phyloP scores from a whole-genome alignment of 2,329 filamentous ascomycete genomes.

The Colletotrichum acutatum region DNA sequence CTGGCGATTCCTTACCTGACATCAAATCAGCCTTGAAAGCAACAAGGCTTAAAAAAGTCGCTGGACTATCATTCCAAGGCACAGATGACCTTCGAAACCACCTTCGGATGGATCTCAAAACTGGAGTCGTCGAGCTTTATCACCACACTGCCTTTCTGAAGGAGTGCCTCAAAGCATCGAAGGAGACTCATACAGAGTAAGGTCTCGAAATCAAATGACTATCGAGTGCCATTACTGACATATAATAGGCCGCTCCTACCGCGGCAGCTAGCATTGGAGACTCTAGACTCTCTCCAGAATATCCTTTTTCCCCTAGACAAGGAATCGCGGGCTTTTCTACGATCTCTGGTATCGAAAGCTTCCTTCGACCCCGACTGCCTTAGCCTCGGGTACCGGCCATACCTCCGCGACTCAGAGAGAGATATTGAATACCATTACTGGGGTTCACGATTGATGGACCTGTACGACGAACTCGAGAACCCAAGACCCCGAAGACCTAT shows the following conservation, averaged over 20 bases:
- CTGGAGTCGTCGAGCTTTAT: neutral
- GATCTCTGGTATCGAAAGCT: neutral
- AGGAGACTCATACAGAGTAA: neutral
- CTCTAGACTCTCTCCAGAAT: neutral
- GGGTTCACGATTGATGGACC: neutral
- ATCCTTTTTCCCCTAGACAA: neutral
- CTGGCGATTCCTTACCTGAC: neutral
- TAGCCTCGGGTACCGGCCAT: neutral
- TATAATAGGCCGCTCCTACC: neutral
- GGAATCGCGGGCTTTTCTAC: neutral
- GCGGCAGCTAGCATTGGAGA: neutral
- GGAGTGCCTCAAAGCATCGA: neutral
- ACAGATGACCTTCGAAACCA: neutral
- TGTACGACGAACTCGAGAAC: neutral
- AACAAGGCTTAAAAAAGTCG: neutral
- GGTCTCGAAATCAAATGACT: neutral
- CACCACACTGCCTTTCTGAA: neutral
- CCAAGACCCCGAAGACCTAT: neutral
- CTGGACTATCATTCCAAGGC: neutral
- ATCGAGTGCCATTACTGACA: neutral
- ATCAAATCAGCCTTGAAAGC: neutral
- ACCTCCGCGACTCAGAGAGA: neutral
- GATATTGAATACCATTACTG: neutral
- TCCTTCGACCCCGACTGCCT: slow-evolving; percentile 1
- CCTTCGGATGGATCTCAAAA: neutral